phyloP scores from a whole-genome alignment of 768 basidiomycete genomes.

The Tulasnella sp. region DNA sequence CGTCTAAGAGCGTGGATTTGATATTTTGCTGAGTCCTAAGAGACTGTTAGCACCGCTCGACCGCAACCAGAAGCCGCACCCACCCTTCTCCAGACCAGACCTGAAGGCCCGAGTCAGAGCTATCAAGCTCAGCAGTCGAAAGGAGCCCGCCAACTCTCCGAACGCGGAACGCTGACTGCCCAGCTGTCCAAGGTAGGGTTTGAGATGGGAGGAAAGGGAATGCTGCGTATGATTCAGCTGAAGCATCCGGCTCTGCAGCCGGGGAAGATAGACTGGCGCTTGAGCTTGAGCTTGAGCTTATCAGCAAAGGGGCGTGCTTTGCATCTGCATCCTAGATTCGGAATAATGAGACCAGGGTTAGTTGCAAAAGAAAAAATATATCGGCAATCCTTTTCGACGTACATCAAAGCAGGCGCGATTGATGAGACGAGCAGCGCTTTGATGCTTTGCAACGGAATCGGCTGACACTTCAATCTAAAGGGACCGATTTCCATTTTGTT shows the following conservation, averaged over 20 bases:
- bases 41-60: not conserved
- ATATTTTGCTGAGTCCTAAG: not conserved
- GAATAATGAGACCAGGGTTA: not conserved
- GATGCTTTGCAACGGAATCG: not conserved
- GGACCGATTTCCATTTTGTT: not conserved
- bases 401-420: constrained; percentile 14
- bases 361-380: no score
- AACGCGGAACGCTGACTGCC: not conserved
- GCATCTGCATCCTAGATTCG: not conserved
- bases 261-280: not conserved
- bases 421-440: constrained; percentile 3
- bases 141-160: constrained; percentile 8
- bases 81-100: not conserved
- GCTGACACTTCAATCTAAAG: not conserved
- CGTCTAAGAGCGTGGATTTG: not conserved
- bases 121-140: not conserved
- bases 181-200: constrained; percentile 17
- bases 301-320: not conserved
- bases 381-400: not conserved
- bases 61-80: not conserved
- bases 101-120: not conserved
- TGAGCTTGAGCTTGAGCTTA: not conserved
- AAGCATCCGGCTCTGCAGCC: not conserved
- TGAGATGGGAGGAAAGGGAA: constrained; percentile 11
- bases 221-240: not conserved